Conservation (phyloP, 1,284 basidiomycete species). For the Leucoagaricus sp. region DNA sequence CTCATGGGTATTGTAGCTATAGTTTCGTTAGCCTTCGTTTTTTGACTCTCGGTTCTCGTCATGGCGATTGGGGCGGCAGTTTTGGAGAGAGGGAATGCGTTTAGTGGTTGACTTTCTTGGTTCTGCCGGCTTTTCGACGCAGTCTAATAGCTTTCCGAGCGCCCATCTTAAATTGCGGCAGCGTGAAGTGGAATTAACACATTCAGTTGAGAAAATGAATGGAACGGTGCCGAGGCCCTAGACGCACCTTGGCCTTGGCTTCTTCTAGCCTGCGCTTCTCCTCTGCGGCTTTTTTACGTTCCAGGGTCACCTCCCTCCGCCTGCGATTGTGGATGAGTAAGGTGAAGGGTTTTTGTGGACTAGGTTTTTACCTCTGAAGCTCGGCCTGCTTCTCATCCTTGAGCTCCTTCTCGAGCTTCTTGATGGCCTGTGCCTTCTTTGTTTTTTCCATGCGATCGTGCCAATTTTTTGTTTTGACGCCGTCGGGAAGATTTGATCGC, state of each 20-base stretch:
- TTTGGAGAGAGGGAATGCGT: constrained; percentile 12
- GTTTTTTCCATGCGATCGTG: constrained; percentile 69
- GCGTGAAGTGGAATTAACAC: constrained; percentile 7
- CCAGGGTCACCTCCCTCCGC: constrained; percentile 63
- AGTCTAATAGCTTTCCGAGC: constrained; percentile 72
- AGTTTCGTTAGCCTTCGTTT: constrained; percentile 3
- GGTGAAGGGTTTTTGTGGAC: not conserved
- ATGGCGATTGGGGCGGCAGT: constrained; percentile 10
- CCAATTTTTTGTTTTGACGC: constrained; percentile 67
- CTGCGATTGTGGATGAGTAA: constrained; percentile 35
- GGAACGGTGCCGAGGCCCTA: constrained; percentile 7
- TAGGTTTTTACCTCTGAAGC: constrained; percentile 48
- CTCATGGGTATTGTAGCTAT: constrained; percentile 74
- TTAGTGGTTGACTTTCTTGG: constrained; percentile 68
- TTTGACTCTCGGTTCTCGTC: constrained; percentile 4
- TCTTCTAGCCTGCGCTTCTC: constrained; percentile 72
- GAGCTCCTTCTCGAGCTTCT: constrained; percentile 70
- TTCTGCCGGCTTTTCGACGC: constrained; percentile 67
- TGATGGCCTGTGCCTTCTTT: constrained; percentile 64
- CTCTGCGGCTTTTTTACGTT: constrained; percentile 70
- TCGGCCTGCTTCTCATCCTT: constrained; percentile 77
- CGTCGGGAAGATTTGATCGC: constrained; percentile 66
- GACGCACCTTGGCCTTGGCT: constrained; percentile 67
- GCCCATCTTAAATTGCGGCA: constrained; percentile 58
- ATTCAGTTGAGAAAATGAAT: constrained; percentile 7